These are phyloP conservation scores for Elsinoe fawcettii DNA, from an alignment of 2,329 filamentous ascomycete species.

Conservation along the genomic window DNA sequence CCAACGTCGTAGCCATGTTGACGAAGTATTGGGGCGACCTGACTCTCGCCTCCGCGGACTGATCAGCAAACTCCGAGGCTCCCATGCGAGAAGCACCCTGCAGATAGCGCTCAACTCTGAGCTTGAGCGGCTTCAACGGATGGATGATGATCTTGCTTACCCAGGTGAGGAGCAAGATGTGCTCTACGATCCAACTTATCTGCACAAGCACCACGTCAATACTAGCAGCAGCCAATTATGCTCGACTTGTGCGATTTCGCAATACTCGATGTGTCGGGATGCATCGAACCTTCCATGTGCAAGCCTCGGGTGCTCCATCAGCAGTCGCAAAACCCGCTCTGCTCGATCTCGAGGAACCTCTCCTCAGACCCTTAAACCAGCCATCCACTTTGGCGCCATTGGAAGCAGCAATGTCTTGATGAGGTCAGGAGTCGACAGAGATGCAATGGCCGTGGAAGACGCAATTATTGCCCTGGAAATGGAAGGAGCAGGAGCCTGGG, in stretches of 20 bases:
- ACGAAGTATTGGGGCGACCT: background rate
- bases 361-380: background rate
- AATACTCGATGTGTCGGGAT: background rate
- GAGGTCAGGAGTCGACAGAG: conserved; percentile 14
- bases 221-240: background rate
- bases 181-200: conserved; percentile 21
- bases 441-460: background rate
- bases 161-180: conserved; percentile 21
- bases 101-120: background rate
- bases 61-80: conserved; percentile 12
- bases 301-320: background rate
- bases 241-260: background rate
- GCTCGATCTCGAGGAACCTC: background rate
- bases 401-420: conserved; percentile 12
- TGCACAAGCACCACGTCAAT: conserved; percentile 19
- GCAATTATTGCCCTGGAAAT: conserved; percentile 18
- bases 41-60: conserved; percentile 8
- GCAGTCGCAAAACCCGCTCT: background rate
- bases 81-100: background rate
- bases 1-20: background rate
- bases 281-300: background rate
- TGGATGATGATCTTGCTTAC: conserved; percentile 8
- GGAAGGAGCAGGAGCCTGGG: conserved; percentile 20
- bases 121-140: background rate
- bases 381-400: conserved; percentile 14